Evolutionary conservation across 768 basidiomycete genomes (phyloP).

Genomic region (Tylopilus balloui): DNA sequence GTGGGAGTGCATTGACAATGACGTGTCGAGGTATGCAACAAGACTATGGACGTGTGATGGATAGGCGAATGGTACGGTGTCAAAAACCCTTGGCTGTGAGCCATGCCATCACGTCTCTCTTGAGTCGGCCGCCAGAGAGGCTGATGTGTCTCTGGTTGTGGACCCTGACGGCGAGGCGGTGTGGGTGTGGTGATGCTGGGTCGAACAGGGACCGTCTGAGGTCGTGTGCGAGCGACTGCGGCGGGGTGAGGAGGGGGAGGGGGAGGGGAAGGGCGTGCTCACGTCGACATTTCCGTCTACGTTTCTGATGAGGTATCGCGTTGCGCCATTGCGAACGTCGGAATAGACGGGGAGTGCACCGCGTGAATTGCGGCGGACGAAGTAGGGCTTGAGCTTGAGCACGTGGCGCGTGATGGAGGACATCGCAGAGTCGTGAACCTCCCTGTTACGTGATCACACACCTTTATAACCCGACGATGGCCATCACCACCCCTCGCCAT

Average conservation of each 20-base stretch:
- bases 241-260: background rate
- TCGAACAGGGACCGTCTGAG: slow-evolving; percentile 49
- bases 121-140: slow-evolving; percentile 63
- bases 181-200: slow-evolving; percentile 41
- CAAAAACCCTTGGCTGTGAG: slow-evolving; percentile 63
- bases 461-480: slow-evolving; percentile 5
- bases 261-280: slow-evolving; percentile 20
- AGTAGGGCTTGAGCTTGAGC: slow-evolving; percentile 37
- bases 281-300: slow-evolving; percentile 62
- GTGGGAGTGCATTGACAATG: background rate
- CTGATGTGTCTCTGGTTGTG: slow-evolving; percentile 49
- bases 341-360: slow-evolving; percentile 74
- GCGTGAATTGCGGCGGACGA: slow-evolving; percentile 59
- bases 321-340: slow-evolving; percentile 63
- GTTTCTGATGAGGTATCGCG: slow-evolving; percentile 57
- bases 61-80: slow-evolving; percentile 1
- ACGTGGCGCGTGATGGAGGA: slow-evolving; percentile 16
- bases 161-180: slow-evolving; percentile 46
- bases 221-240: slow-evolving; percentile 57
- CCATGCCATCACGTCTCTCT: slow-evolving; percentile 57
- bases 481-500: background rate
- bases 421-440: slow-evolving; percentile 5
- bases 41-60: slow-evolving; percentile 4
- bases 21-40: background rate
- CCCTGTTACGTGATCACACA: slow-evolving; percentile 3